These are phyloP conservation scores for Colletotrichum cereale DNA, from an alignment of 2,329 filamentous ascomycete species.

Conservation along the genomic window DNA sequence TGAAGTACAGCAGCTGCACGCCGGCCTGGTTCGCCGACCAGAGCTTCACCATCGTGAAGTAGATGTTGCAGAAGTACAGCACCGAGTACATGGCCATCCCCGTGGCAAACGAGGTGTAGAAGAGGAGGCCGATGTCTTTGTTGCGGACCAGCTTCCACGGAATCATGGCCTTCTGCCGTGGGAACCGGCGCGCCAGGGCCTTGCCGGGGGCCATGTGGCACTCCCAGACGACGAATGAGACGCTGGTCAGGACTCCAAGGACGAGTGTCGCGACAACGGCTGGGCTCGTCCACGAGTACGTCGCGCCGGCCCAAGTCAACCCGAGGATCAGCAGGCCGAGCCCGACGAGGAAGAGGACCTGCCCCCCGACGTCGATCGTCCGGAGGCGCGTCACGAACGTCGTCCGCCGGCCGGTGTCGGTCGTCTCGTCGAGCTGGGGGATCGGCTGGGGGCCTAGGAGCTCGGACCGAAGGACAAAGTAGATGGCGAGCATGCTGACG, in stretches of 20 bases:
- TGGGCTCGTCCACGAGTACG: conserved; percentile 63
- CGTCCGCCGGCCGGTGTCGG: conserved; percentile 47
- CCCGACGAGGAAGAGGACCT: conserved; percentile 67
- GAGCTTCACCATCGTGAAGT: conserved; percentile 71
- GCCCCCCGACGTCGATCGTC: conserved; percentile 69
- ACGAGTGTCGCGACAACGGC: conserved; percentile 63
- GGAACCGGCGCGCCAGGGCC: conserved; percentile 60
- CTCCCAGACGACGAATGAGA: conserved; percentile 63
- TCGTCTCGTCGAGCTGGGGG: conserved; percentile 58
- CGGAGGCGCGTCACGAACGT: conserved; percentile 60
- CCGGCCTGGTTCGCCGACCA: conserved; percentile 61
- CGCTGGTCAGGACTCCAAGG: conserved; percentile 56
- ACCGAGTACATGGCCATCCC: conserved; percentile 67
- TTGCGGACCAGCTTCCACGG: conserved; percentile 69
- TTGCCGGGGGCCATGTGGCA: conserved; percentile 65
- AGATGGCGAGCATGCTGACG: conserved; percentile 64
- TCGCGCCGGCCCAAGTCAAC: conserved; percentile 67
- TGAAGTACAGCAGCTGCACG: conserved; percentile 71
- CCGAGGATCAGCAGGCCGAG: conserved; percentile 67
- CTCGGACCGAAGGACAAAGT: conserved; percentile 69
- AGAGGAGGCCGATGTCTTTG: conserved; percentile 71
- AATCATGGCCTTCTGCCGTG: conserved; percentile 72
- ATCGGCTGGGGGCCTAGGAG: conserved; percentile 66
- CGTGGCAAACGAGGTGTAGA: conserved; percentile 70
- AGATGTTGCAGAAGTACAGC: conserved; percentile 77